These are phyloP conservation scores for Globisporangium solare DNA, from an alignment of 352 stramenopile genomes.

Conservation along the genomic window DNA sequence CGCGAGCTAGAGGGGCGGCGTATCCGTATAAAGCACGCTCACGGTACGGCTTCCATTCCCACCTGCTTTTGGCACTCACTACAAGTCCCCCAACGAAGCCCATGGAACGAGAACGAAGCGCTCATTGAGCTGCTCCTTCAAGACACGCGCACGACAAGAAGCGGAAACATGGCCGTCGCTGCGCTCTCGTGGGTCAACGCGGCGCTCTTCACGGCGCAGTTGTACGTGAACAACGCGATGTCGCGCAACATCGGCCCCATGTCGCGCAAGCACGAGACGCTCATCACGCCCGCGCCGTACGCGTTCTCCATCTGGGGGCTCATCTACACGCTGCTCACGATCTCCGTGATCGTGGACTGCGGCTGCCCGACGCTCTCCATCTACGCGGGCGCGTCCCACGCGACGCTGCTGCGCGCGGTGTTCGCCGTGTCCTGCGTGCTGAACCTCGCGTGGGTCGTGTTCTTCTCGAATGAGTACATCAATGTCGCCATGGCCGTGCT, in stretches of 20 bases:
- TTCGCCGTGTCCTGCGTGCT: constrained; percentile 61
- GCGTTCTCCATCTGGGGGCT: constrained; percentile 80
- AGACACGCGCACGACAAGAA: too few species aligned
- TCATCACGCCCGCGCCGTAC: constrained; percentile 71
- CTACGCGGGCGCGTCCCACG: constrained; percentile 42
- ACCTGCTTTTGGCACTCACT: too few species aligned
- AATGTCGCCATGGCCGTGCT: constrained; percentile 51
- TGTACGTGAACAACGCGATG: constrained; percentile 53
- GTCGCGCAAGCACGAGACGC: constrained; percentile 58
- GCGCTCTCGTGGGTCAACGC: constrained; percentile 49
- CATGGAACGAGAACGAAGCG: too few species aligned
- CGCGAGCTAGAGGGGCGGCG: too few species aligned
- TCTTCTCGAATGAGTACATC: constrained; percentile 66
- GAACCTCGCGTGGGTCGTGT: constrained; percentile 68
- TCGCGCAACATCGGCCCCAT: constrained; percentile 46
- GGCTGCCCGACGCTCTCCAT: constrained; percentile 55
- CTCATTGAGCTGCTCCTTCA: too few species aligned
- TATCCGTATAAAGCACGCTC: too few species aligned
- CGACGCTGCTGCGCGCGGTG: constrained; percentile 40
- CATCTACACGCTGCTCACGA: constrained; percentile 70
- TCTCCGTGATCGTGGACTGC: constrained; percentile 63
- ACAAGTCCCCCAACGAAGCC: background rate
- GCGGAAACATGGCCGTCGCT: constrained; percentile 17
- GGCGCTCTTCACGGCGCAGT: constrained; percentile 56
- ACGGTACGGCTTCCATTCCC: too few species aligned